A percentile compares a stretch with the other conserved stretches of the same genome.
phyloP scores from a whole-genome alignment of 495 filamentous ascomycete species.

The Xylaria intraflava region DNA sequence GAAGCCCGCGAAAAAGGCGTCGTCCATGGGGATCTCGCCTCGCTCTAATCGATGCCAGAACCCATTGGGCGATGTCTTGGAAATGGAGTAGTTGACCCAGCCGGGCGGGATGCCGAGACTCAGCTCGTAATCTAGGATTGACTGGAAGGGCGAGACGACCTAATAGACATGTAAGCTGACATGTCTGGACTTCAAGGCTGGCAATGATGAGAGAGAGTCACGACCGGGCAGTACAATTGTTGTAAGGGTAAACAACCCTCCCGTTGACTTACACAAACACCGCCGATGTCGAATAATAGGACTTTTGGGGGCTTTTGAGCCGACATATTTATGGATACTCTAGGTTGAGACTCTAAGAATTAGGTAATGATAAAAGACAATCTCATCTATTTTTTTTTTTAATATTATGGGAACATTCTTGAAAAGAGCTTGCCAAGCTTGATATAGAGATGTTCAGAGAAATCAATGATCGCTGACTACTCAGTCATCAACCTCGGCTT shows the following conservation, averaged over 20 bases:
- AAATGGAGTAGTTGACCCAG: constrained; percentile 89
- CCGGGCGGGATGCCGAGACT: constrained; percentile 67
- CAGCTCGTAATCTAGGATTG: constrained; percentile 82
- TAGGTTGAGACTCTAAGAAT: constrained; percentile 8
- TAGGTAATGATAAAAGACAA: not conserved
- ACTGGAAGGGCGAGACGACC: constrained; percentile 88
- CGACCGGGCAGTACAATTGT: not conserved
- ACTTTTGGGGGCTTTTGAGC: constrained; percentile 56
- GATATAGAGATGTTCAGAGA: too few relatives aligned
- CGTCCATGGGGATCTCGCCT: constrained; percentile 65
- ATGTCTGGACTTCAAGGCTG: not conserved
- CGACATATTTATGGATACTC: constrained; percentile 27
- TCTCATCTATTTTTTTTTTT: not conserved
- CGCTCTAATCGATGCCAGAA: constrained; percentile 81
- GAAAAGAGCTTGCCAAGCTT: too few relatives aligned
- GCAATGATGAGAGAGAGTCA: not conserved
- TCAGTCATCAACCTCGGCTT: not conserved
- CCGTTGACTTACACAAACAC: constrained; percentile 73
- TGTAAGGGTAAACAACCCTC: not conserved
- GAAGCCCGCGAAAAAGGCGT: constrained; percentile 71
- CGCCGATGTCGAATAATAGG: constrained; percentile 91
- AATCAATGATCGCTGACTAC: too few relatives aligned
- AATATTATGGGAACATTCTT: too few relatives aligned
- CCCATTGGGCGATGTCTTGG: constrained; percentile 66
- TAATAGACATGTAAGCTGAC: constrained; percentile 31